These are phyloP conservation scores for Thermothielavioides terrestris DNA, from an alignment of 495 filamentous ascomycete genomes.

Conservation along the genomic window DNA sequence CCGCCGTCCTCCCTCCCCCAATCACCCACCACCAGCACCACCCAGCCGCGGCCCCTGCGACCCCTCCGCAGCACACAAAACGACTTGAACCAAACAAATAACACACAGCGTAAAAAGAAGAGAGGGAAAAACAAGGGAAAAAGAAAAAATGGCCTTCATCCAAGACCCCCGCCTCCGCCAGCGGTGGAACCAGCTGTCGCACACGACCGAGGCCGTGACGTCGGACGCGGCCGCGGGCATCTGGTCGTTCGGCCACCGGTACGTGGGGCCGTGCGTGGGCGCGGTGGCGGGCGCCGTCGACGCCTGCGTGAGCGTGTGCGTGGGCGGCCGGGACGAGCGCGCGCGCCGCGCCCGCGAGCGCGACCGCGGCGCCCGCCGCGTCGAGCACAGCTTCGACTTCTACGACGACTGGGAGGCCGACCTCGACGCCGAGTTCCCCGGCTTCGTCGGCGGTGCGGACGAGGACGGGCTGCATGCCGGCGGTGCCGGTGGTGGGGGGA, in stretches of 20 bases:
- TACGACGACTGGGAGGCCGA: constrained; percentile 95
- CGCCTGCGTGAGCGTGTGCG: constrained; percentile 62
- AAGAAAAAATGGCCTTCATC: constrained; percentile 44
- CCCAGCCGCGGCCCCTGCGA: background rate
- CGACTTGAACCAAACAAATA: background rate
- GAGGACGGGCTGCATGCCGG: constrained; percentile 44
- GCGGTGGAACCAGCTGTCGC: constrained; percentile 84
- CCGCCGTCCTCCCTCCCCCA: no score
- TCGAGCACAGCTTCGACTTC: constrained; percentile 88
- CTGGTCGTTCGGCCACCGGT: constrained; percentile 78
- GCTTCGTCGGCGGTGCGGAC: constrained; percentile 20
- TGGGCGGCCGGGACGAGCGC: constrained; percentile 66
- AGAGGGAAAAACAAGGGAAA: background rate
- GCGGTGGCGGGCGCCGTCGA: constrained; percentile 57
- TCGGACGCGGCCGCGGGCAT: constrained; percentile 82
- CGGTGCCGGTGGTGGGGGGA: constrained; percentile 24
- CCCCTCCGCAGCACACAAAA: background rate
- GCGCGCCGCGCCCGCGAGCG: constrained; percentile 53
- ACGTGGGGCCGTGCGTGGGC: constrained; percentile 71
- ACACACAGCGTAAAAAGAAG: background rate
- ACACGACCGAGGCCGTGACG: constrained; percentile 86
- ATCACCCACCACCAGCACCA: background rate
- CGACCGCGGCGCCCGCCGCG: constrained; percentile 42
- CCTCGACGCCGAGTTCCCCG: constrained; percentile 44
- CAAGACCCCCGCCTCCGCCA: constrained; percentile 90